Percentiles rank a stretch among this genome's conserved stretches.
These are phyloP conservation scores for Penicillium sp. DNA, from an alignment of 2,329 filamentous ascomycete genomes.

Conservation along the genomic window DNA sequence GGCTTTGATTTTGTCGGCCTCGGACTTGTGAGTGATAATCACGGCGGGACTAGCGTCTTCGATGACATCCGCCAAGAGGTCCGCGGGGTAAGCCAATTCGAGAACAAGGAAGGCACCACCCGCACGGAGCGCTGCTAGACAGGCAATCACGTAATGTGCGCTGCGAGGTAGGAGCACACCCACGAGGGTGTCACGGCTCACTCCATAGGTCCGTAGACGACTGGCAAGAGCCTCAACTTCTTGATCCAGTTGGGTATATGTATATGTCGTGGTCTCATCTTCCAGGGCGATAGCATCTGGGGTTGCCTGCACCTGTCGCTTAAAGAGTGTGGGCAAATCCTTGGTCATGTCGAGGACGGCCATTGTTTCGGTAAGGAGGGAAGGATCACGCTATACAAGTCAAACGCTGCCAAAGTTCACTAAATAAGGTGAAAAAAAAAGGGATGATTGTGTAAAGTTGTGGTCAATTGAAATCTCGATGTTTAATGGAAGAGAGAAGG, in stretches of 20 bases:
- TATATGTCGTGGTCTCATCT: conserved; percentile 66
- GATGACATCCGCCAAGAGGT: conserved; percentile 71
- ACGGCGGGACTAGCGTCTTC: conserved; percentile 72
- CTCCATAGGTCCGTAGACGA: conserved; percentile 65
- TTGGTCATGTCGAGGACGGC: conserved; percentile 67
- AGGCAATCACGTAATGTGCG: conserved; percentile 76
- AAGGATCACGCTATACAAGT: background rate
- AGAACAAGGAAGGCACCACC: conserved; percentile 79
- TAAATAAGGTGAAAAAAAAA: background rate
- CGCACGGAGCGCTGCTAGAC: conserved; percentile 72
- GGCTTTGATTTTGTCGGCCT: conserved; percentile 65
- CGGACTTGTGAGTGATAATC: conserved; percentile 66
- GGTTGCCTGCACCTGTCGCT: conserved; percentile 65
- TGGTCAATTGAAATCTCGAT: background rate
- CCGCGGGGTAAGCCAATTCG: conserved; percentile 74
- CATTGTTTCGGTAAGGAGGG: conserved; percentile 48
- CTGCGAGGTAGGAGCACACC: conserved; percentile 74
- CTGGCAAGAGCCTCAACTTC: conserved; percentile 65
- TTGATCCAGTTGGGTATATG: conserved; percentile 69
- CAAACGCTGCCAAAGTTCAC: background rate
- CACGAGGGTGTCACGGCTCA: conserved; percentile 70
- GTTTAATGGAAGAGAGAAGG: background rate
- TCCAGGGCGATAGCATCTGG: conserved; percentile 71
- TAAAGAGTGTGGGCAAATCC: conserved; percentile 71
- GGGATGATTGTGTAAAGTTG: background rate